phyloP scores from a whole-genome alignment of 1,284 basidiomycete genomes.

The Inonotus hispidus region DNA sequence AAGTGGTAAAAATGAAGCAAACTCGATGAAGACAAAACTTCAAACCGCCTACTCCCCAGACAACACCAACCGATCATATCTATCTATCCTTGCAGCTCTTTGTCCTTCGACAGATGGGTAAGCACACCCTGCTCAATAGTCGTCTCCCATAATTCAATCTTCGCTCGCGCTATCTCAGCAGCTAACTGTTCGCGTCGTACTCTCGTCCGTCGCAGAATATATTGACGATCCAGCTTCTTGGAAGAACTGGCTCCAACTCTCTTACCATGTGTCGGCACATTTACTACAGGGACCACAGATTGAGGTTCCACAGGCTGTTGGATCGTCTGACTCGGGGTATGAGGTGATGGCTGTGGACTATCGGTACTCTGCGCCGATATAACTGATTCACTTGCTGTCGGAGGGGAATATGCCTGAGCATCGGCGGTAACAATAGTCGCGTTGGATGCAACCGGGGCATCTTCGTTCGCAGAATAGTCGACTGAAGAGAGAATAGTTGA shows the following conservation, averaged over 20 bases:
- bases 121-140: conserved; percentile 69
- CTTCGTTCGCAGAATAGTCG: neutral
- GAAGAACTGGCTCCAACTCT: conserved; percentile 7
- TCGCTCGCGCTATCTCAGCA: conserved; percentile 53
- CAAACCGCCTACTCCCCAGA: neutral
- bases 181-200: conserved; percentile 46
- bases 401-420: neutral
- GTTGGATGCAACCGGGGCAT: neutral
- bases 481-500: neutral
- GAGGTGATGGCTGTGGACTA: neutral
- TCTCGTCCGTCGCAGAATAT: conserved; percentile 46
- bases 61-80: too few relatives aligned
- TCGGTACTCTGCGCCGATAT: neutral
- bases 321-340: neutral
- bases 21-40: too few relatives aligned
- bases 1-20: too few relatives aligned
- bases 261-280: neutral
- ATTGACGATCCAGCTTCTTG: conserved; percentile 31
- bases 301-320: neutral
- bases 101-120: conserved; percentile 43
- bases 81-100: conserved; percentile 4
- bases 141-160: conserved; percentile 66
- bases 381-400: neutral
- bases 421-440: neutral
- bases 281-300: conserved; percentile 3